These are phyloP conservation scores for Ceratonia siliqua DNA, from an alignment of 306 rosid genomes.

Conservation along the genomic window DNA sequence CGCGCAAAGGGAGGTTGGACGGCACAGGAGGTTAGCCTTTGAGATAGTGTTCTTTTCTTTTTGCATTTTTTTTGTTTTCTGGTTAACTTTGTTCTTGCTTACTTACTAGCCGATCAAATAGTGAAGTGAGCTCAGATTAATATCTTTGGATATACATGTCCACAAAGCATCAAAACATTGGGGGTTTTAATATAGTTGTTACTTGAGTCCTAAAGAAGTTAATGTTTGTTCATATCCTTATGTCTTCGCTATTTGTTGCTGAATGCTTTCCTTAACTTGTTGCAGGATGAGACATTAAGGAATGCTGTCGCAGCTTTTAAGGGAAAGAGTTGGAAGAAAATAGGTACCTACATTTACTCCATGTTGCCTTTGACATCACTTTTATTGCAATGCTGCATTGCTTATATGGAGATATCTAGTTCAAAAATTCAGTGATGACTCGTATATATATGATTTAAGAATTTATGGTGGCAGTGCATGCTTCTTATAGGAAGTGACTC, in stretches of 20 bases:
- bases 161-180: not conserved
- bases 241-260: not conserved
- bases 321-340: constrained; percentile 97
- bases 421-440: constrained; percentile 13
- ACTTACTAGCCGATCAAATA: constrained; percentile 35
- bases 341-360: constrained; percentile 59
- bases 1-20: constrained; percentile 99
- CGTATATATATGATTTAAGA: constrained; percentile 12
- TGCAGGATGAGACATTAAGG: constrained; percentile 95
- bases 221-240: not conserved
- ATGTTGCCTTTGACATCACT: not conserved
- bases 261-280: constrained; percentile 28
- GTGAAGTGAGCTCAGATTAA: constrained; percentile 24
- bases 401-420: constrained; percentile 1
- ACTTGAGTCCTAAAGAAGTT: constrained; percentile 18
- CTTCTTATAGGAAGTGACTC: constrained; percentile 15
- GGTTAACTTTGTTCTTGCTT: constrained; percentile 23
- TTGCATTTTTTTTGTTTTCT: not conserved
- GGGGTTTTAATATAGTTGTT: not conserved
- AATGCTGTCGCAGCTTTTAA: constrained; percentile 82
- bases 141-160: not conserved
- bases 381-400: constrained; percentile 23
- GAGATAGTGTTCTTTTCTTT: not conserved
- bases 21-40: constrained; percentile 73
- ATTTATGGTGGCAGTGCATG: constrained; percentile 3